phyloP scores from a whole-genome alignment of 306 rosid genomes.

The cucumber (Cucumis sativus) region DNA sequence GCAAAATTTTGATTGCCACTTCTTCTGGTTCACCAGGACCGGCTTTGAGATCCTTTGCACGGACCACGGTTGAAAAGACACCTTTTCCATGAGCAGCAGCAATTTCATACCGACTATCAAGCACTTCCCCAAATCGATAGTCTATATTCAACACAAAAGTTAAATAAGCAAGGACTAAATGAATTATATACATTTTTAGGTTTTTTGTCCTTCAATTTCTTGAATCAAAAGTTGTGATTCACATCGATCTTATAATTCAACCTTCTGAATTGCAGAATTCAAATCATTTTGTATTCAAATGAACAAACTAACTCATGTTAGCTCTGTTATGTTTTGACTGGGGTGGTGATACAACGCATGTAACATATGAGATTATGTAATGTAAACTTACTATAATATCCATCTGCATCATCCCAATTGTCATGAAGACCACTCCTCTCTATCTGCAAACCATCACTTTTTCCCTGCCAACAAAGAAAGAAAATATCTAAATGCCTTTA shows the following conservation, averaged over 20 bases:
- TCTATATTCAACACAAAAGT: constrained; percentile 31
- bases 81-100: constrained; percentile 95
- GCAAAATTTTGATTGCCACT: constrained; percentile 91
- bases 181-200: neutral
- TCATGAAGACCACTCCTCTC: constrained; percentile 83
- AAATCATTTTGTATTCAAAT: no score
- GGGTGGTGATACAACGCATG: no score
- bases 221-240: no score
- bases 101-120: constrained; percentile 92
- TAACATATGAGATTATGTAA: no score
- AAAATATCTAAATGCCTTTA: neutral
- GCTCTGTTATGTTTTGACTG: no score
- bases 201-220: no score
- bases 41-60: constrained; percentile 67
- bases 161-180: constrained; percentile 11
- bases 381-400: constrained; percentile 75
- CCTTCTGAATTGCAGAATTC: no score
- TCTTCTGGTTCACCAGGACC: constrained; percentile 84
- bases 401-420: constrained; percentile 99
- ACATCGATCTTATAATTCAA: no score
- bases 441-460: constrained; percentile 53
- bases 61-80: constrained; percentile 93
- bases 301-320: no score
- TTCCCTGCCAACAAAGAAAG: constrained; percentile 37
- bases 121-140: constrained; percentile 83